Conservation (phyloP, 495 filamentous ascomycete genomes). For the Penicillium longicatenatum region DNA sequence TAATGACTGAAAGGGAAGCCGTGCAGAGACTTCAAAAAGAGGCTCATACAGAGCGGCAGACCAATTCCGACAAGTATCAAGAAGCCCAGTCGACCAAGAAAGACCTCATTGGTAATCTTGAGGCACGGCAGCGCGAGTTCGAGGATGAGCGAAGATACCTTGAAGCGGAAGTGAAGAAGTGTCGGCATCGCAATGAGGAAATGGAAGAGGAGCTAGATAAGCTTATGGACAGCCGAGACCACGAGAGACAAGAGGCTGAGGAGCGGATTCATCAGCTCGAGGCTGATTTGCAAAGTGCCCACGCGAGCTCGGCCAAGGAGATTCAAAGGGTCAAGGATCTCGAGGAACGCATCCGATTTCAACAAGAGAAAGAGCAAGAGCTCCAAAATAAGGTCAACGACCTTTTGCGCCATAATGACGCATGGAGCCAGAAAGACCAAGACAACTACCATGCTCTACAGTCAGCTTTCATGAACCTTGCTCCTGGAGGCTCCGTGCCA, state of each 20-base stretch:
- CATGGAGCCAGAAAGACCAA: slow-evolving; percentile 51
- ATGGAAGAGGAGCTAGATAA: slow-evolving; percentile 88
- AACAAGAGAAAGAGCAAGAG: slow-evolving; percentile 12
- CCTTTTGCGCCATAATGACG: slow-evolving; percentile 46
- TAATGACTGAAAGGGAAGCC: slow-evolving; percentile 64
- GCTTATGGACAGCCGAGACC: slow-evolving; percentile 76
- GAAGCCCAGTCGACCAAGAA: slow-evolving; percentile 89
- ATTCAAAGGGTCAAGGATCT: slow-evolving; percentile 56
- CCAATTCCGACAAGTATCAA: slow-evolving; percentile 68
- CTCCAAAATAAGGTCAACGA: slow-evolving; percentile 46
- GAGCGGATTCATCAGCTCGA: slow-evolving; percentile 69
- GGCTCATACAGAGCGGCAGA: slow-evolving; percentile 64
- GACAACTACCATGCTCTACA: slow-evolving; percentile 58
- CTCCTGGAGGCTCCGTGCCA: slow-evolving; percentile 56
- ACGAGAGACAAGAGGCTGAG: slow-evolving; percentile 70
- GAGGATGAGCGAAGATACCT: slow-evolving; percentile 77
- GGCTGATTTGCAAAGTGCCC: slow-evolving; percentile 65
- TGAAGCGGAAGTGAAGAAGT: slow-evolving; percentile 72
- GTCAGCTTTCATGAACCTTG: slow-evolving; percentile 62
- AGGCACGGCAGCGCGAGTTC: slow-evolving; percentile 87
- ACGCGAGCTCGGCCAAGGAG: slow-evolving; percentile 58
- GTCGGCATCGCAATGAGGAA: slow-evolving; percentile 78
- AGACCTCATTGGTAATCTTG: slow-evolving; percentile 92
- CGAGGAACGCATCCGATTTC: slow-evolving; percentile 10
- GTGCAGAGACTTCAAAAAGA: slow-evolving; percentile 60